phyloP scores from a whole-genome alignment of 202 grass and related monocot species.

The Schoenoplectus tabernaemontani region DNA sequence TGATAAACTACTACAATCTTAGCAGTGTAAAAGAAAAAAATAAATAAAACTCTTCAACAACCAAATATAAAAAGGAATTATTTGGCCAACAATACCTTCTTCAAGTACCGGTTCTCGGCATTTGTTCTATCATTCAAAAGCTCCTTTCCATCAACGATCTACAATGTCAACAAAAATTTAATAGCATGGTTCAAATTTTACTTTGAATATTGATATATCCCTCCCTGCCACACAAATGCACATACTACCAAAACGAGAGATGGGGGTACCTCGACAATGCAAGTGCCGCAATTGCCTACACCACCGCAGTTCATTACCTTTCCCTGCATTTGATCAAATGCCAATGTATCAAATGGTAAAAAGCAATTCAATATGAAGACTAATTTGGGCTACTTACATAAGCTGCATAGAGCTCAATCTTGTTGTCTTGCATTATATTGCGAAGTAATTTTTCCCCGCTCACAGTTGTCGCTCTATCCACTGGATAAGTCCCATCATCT shows the following conservation, averaged over 20 bases:
- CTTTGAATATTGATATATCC: neutral
- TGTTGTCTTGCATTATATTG: slow-evolving; percentile 73
- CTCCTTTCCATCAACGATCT: slow-evolving; percentile 72
- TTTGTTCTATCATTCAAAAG: slow-evolving; percentile 69
- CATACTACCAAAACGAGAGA: neutral
- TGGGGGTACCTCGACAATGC: slow-evolving; percentile 65
- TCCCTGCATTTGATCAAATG: slow-evolving; percentile 35
- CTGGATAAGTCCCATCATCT: slow-evolving; percentile 54
- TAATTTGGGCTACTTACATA: slow-evolving; percentile 38
- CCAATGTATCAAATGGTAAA: neutral
- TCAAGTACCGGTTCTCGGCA: slow-evolving; percentile 60
- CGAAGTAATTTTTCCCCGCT: slow-evolving; percentile 87
- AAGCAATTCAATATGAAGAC: neutral
- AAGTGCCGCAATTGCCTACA: slow-evolving; percentile 85
- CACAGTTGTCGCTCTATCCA: slow-evolving; percentile 38
- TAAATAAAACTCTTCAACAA: neutral
- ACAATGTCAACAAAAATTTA: slow-evolving; percentile 17
- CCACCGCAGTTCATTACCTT: slow-evolving; percentile 99
- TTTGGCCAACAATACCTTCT: slow-evolving; percentile 42
- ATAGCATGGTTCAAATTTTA: neutral
- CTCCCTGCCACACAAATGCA: neutral
- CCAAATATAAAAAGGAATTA: neutral
- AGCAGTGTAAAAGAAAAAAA: neutral
- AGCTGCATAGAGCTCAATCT: slow-evolving; percentile 74
- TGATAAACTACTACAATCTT: neutral